Evolutionary conservation across 1,139 yeast species (phyloP).

Genomic region (Komagataea norvegica): DNA sequence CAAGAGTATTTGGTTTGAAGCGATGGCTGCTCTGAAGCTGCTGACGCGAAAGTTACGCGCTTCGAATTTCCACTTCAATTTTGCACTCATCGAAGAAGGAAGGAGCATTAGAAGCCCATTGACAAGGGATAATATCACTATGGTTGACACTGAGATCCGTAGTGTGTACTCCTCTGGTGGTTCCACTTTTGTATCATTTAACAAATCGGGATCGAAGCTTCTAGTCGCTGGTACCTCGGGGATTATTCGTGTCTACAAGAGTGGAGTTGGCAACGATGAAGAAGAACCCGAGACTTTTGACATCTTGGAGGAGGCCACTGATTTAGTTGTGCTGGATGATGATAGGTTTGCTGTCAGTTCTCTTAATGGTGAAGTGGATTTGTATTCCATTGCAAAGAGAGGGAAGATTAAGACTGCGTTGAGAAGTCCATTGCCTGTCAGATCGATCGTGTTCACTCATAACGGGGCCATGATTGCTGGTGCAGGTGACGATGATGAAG

Average conservation of each 20-base stretch:
- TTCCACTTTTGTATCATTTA: constrained; percentile 37
- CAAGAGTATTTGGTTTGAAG: no score
- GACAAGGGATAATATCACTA: background rate
- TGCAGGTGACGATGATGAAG: constrained; percentile 73
- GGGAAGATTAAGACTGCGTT: constrained; percentile 14
- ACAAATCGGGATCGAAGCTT: constrained; percentile 34
- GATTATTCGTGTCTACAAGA: constrained; percentile 45
- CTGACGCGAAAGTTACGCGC: no score
- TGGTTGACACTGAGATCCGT: constrained; percentile 17
- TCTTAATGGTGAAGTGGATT: constrained; percentile 31
- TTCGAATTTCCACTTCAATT: no score
- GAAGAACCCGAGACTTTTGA: constrained; percentile 55
- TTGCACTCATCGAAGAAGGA: background rate
- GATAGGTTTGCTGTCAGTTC: constrained; percentile 28
- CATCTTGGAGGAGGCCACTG: constrained; percentile 36
- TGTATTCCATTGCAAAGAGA: constrained; percentile 27
- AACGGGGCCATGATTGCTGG: constrained; percentile 65
- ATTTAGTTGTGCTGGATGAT: constrained; percentile 26
- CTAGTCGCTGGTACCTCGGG: constrained; percentile 49
- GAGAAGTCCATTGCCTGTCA: constrained; percentile 51
- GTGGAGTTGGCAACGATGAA: constrained; percentile 41
- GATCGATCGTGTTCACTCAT: constrained; percentile 63
- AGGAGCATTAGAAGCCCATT: background rate
- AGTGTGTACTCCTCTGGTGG: constrained; percentile 25
- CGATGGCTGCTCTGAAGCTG: no score